These are phyloP conservation scores for Hypoxylon sp. DNA, from an alignment of 2,329 filamentous ascomycete genomes.

Conservation along the genomic window DNA sequence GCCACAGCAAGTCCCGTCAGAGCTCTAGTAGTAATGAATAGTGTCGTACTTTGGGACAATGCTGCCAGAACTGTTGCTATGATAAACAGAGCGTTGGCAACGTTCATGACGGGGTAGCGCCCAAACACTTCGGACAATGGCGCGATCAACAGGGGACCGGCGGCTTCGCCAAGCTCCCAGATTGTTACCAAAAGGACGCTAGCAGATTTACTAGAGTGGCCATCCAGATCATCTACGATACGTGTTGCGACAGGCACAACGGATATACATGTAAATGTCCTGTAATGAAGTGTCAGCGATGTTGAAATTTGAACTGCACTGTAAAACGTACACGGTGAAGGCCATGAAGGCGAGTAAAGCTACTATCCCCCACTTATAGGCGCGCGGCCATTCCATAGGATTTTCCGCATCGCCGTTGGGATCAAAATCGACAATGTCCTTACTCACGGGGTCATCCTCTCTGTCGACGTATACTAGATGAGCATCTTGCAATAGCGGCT, in stretches of 20 bases:
- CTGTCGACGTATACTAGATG: slow-evolving; percentile 43
- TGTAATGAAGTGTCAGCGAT: slow-evolving; percentile 46
- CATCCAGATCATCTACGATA: slow-evolving; percentile 65
- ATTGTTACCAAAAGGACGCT: slow-evolving; percentile 77
- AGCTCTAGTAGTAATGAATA: slow-evolving; percentile 68
- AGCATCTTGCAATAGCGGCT: slow-evolving; percentile 53
- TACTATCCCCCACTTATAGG: slow-evolving; percentile 70
- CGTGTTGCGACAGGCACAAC: slow-evolving; percentile 67
- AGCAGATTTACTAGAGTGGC: slow-evolving; percentile 61
- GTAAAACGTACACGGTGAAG: slow-evolving; percentile 66
- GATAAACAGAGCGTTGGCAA: slow-evolving; percentile 67
- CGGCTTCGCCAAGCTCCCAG: slow-evolving; percentile 77
- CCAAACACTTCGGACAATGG: slow-evolving; percentile 74
- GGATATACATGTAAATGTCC: slow-evolving; percentile 71
- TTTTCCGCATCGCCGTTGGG: slow-evolving; percentile 64
- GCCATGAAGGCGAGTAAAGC: slow-evolving; percentile 67
- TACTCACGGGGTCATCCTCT: slow-evolving; percentile 42
- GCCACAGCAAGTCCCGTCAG: slow-evolving; percentile 75
- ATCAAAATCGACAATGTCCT: slow-evolving; percentile 62
- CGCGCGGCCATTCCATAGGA: slow-evolving; percentile 66
- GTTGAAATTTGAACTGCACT: neutral
- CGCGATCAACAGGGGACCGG: slow-evolving; percentile 72
- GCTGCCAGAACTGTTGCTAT: slow-evolving; percentile 64
- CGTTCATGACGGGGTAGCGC: slow-evolving; percentile 68
- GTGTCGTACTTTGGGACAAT: slow-evolving; percentile 60